These are phyloP conservation scores for Poronia punctata DNA, from an alignment of 495 filamentous ascomycete genomes.

Conservation along the genomic window DNA sequence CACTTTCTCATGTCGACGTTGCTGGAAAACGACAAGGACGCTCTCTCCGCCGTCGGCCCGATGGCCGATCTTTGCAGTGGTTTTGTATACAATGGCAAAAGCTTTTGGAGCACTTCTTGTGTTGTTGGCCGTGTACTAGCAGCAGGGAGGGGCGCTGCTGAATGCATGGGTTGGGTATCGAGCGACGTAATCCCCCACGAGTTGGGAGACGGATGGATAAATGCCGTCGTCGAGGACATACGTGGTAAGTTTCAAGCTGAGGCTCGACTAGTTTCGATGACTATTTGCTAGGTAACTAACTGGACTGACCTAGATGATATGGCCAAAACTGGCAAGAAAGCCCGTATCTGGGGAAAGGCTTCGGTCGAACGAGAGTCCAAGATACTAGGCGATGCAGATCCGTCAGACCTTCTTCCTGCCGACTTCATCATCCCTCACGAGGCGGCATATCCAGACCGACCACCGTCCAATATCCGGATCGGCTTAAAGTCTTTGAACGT, in stretches of 20 bases:
- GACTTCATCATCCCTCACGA: conserved; percentile 54
- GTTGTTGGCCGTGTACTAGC: conserved; percentile 71
- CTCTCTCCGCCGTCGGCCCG: conserved; percentile 57
- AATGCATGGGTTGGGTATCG: conserved; percentile 75
- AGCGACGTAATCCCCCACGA: conserved; percentile 47
- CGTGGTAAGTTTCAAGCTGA: conserved; percentile 30
- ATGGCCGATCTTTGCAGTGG: conserved; percentile 71
- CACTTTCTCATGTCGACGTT: conserved; percentile 75
- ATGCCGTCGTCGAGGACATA: conserved; percentile 46
- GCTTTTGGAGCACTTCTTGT: conserved; percentile 78
- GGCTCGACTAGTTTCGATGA: conserved; percentile 1
- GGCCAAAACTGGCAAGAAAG: conserved; percentile 34
- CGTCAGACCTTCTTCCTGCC: conserved; percentile 42
- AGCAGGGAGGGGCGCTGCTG: conserved; percentile 54
- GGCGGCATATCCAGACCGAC: conserved; percentile 36
- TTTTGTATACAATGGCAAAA: conserved; percentile 61
- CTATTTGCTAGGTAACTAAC: no score
- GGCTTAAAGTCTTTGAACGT: conserved; percentile 40
- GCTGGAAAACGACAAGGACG: conserved; percentile 65
- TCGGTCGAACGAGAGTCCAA: conserved; percentile 44
- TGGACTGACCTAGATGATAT: conserved; percentile 30
- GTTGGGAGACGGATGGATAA: conserved; percentile 58
- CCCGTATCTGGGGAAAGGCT: conserved; percentile 40
- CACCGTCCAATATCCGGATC: conserved; percentile 31
- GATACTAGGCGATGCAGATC: conserved; percentile 45